Base-by-base conservation (phyloP, 352 stramenopile species). In the Phytophthora cajani region DNA sequence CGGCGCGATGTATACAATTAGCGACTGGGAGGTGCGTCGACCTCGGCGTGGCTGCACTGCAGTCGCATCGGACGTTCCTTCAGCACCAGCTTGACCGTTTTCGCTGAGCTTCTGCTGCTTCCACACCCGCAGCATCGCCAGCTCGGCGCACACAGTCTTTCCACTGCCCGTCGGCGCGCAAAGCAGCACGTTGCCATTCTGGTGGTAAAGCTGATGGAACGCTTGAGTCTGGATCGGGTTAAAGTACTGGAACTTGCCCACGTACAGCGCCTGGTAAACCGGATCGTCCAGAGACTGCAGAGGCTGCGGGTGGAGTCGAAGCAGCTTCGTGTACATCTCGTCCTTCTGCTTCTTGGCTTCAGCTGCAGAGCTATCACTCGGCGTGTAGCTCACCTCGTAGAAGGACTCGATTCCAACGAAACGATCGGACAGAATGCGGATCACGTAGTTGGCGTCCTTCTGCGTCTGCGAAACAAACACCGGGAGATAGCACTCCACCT, bases 1-100 rank as follows among this genome's bases (percentile, higher is more conserved):
- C 9, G 98, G 97, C 14, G 97, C 98, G 52, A 99, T 98, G 76
- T 99, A 99, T 25, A 99, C 97, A 64, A 97, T 98, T 42, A 94
- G 47, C 9, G 81, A 83, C 17, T 71, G 71, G 6, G 27, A 47
- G 9, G 52, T 27, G 40, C 67, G 64, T 5, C 42, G 44, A 60
- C 36, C 21, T 52, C 33, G 69, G 5, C 32, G 54, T 50, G 47
- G 47, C 14, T 61, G 67, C 7, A 4, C 46, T 6, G 19, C 27
- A 12, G 32, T 11, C 44, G 25, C 19, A 7, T 62, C 58, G 6
- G 16, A 56, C 36, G 30, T 38, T 4, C 21, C 38, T n/a, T 73
- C 32, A 23, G 12, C 19, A 23, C 61, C 52, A 8, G 14, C 19
- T 42, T 63, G 21, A 38, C 14, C 25, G 6, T 56, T 62, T 11